These are phyloP conservation scores for Plasmodium fragile DNA, from an alignment of 169 alveolate genomes.

Conservation along the genomic window DNA sequence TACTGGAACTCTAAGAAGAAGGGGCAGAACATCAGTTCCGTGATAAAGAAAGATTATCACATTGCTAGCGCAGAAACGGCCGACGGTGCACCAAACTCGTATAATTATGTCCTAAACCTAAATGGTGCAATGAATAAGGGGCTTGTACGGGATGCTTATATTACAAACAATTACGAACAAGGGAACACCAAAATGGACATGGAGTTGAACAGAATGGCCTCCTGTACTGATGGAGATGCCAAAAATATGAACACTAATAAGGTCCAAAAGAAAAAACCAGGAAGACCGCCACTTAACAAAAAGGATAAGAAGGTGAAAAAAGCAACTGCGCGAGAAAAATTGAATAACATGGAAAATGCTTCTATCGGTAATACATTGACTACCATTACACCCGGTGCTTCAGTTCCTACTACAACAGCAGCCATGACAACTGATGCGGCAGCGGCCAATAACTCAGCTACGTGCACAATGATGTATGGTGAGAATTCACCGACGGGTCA, in stretches of 20 bases:
- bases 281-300: background rate
- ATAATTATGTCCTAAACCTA: background rate
- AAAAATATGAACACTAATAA: constrained; percentile 6
- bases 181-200: background rate
- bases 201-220: background rate
- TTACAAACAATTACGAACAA: constrained; percentile 5
- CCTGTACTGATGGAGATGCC: background rate
- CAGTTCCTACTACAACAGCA: background rate
- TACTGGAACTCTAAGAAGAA: background rate
- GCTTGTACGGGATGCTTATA: background rate
- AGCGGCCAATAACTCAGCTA: background rate
- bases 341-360: constrained; percentile 21
- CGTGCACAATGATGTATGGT: constrained; percentile 2
- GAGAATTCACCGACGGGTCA: background rate
- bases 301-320: constrained; percentile 20
- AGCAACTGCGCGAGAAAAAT: background rate
- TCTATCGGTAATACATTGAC: background rate
- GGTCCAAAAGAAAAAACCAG: background rate
- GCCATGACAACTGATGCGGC: background rate
- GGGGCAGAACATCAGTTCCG: background rate
- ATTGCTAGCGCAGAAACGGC: background rate
- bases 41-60: background rate
- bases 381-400: background rate
- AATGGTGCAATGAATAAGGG: background rate
- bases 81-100: background rate